Conservation (phyloP, 257 asterid species). For the Salvia rosmarinus region DNA sequence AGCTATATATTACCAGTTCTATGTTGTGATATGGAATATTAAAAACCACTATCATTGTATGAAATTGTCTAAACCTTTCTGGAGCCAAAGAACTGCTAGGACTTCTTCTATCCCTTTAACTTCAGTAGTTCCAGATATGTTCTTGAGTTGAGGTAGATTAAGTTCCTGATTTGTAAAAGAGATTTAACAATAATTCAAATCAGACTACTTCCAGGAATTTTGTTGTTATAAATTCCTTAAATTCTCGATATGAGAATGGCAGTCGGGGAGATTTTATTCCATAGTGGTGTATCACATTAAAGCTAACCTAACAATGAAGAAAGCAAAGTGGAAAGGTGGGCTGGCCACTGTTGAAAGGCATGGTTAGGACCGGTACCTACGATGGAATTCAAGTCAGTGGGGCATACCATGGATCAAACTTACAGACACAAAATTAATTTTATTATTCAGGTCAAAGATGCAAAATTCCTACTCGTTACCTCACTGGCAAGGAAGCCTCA, state of each 20-base stretch:
- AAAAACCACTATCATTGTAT: background rate
- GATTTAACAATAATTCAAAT: slow-evolving; percentile 1
- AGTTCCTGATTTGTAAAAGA: background rate
- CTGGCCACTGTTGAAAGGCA: slow-evolving; percentile 57
- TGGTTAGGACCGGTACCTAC: slow-evolving; percentile 49
- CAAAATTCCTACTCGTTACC: slow-evolving; percentile 64
- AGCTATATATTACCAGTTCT: slow-evolving; percentile 3
- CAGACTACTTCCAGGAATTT: slow-evolving; percentile 20
- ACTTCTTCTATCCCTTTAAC: slow-evolving; percentile 14
- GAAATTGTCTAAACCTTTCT: background rate
- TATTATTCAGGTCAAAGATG: slow-evolving; percentile 90
- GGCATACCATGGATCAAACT: slow-evolving; percentile 61
- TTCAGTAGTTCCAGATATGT: slow-evolving; percentile 10
- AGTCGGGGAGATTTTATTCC: background rate
- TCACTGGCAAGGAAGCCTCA: slow-evolving; percentile 85
- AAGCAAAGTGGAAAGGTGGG: slow-evolving; percentile 37
- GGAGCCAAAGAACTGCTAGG: slow-evolving; percentile 22
- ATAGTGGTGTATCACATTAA: background rate
- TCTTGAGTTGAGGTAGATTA: no score
- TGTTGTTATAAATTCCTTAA: background rate
- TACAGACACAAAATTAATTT: slow-evolving; percentile 74
- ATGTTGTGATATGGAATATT: slow-evolving; percentile 5
- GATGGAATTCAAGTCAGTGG: slow-evolving; percentile 52
- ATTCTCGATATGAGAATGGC: slow-evolving; percentile 10
- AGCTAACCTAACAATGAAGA: slow-evolving; percentile 28